A percentile compares a stretch with the other conserved stretches of the same genome.
Evolutionary conservation across 108 stramenopile species (phyloP).

Genomic region (Skeletonema costatum): DNA sequence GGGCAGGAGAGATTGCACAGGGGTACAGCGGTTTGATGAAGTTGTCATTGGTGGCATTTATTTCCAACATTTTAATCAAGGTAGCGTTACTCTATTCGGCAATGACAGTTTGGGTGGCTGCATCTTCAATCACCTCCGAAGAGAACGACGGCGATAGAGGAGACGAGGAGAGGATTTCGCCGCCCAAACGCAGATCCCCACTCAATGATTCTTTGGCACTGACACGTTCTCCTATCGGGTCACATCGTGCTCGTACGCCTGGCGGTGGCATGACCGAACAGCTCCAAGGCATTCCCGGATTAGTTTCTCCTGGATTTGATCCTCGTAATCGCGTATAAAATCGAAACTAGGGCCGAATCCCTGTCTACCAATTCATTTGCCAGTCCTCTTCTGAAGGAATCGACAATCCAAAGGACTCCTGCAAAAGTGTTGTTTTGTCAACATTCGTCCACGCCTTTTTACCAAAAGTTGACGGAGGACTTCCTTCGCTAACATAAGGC

Average conservation of each 20-base stretch:
- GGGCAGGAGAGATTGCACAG: slow-evolving; percentile 29
- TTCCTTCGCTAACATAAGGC: slow-evolving; percentile 20
- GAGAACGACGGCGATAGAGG: not conserved
- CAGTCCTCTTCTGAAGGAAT: not conserved
- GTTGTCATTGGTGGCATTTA: slow-evolving; percentile 24
- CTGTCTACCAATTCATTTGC: not conserved
- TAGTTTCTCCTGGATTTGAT: slow-evolving; percentile 23
- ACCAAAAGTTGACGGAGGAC: slow-evolving; percentile 30
- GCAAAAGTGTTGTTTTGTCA: slow-evolving; percentile 25
- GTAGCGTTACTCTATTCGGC: slow-evolving; percentile 23
- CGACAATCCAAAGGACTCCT: slow-evolving; percentile 12
- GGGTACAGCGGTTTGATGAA: slow-evolving; percentile 13
- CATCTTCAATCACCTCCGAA: not conserved
- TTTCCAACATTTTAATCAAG: slow-evolving; percentile 23
- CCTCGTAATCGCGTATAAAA: slow-evolving; percentile 1
- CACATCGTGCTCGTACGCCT: slow-evolving; percentile 6
- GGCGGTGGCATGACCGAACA: not conserved
- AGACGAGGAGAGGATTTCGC: not conserved
- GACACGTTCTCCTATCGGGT: not conserved
- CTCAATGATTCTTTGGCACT: not conserved
- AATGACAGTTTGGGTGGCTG: slow-evolving; percentile 14
- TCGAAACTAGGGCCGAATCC: not conserved
- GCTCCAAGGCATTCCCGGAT: slow-evolving; percentile 3
- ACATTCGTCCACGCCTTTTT: slow-evolving; percentile 34
- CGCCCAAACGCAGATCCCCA: slow-evolving; percentile 2